Percentiles rank a stretch among this genome's conserved stretches.
Evolutionary conservation across 768 basidiomycete species (phyloP).

Genomic region (Boletellus emodensis): DNA sequence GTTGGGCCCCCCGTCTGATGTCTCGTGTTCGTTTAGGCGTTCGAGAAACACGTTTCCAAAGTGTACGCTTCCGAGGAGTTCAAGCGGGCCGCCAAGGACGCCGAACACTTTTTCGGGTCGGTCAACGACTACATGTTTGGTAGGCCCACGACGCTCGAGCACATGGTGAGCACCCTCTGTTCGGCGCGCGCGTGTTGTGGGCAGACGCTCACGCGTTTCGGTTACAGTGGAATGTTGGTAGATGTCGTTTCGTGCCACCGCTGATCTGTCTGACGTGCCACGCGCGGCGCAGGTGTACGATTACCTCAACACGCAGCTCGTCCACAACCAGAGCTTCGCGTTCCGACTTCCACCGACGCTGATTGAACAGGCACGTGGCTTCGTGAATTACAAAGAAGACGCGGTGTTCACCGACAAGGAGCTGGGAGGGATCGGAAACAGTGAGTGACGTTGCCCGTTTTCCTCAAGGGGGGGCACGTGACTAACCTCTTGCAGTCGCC

Average conservation of each 20-base stretch:
- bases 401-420: slow-evolving; percentile 65
- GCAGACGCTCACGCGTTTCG: slow-evolving; percentile 9
- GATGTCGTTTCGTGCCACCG: background rate
- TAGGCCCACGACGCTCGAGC: slow-evolving; percentile 55
- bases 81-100: slow-evolving; percentile 51
- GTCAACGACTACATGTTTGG: slow-evolving; percentile 71
- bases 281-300: slow-evolving; percentile 57
- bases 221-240: slow-evolving; percentile 68
- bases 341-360: slow-evolving; percentile 70
- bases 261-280: slow-evolving; percentile 13
- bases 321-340: slow-evolving; percentile 79
- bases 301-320: slow-evolving; percentile 72
- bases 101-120: slow-evolving; percentile 59
- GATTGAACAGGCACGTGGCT: slow-evolving; percentile 66
- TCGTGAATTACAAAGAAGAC: slow-evolving; percentile 75
- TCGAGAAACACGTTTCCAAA: slow-evolving; percentile 59
- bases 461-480: background rate
- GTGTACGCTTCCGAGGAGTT: slow-evolving; percentile 65
- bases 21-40: slow-evolving; percentile 39
- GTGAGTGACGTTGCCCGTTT: slow-evolving; percentile 51
- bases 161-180: slow-evolving; percentile 48
- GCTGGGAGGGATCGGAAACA: slow-evolving; percentile 69
- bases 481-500: slow-evolving; percentile 51
- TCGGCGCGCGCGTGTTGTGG: background rate
- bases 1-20: slow-evolving; percentile 27